Conservation (phyloP, 768 basidiomycete species). For the Heimioporus sp. region DNA sequence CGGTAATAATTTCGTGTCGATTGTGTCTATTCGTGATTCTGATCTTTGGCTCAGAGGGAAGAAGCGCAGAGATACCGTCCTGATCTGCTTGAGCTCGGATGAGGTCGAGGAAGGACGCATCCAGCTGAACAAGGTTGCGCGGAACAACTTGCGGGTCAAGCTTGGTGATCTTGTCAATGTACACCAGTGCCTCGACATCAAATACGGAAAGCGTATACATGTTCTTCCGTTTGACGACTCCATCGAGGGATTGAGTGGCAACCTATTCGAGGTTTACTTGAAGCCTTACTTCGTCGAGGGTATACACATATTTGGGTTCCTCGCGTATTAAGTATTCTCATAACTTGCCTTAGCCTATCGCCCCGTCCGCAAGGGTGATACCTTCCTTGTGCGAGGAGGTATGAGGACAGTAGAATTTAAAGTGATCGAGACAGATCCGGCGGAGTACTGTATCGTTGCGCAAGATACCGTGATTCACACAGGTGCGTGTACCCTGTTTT, state of each 20-base stretch:
- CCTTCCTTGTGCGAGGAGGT: conserved; percentile 97
- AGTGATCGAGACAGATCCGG: conserved; percentile 96
- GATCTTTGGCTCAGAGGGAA: conserved; percentile 63
- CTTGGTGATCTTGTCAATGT: conserved; percentile 95
- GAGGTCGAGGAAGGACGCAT: conserved; percentile 98
- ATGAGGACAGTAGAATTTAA: conserved; percentile 99
- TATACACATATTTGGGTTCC: conserved; percentile 24
- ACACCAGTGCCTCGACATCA: conserved; percentile 95
- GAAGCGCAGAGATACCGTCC: conserved; percentile 95
- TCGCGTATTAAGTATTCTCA: background rate
- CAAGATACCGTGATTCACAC: conserved; percentile 98
- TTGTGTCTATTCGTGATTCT: too few relatives aligned
- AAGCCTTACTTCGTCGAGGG: conserved; percentile 99
- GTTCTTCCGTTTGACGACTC: conserved; percentile 98
- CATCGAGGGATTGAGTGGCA: conserved; percentile 94
- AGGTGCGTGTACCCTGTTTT: conserved; percentile 36
- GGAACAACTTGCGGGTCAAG: conserved; percentile 97
- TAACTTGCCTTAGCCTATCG: conserved; percentile 64
- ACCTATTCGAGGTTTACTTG: conserved; percentile 98
- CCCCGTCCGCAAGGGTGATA: conserved; percentile 95
- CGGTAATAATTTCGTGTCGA: conserved; percentile 48
- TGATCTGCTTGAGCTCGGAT: conserved; percentile 94
- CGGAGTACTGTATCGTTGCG: conserved; percentile 98
- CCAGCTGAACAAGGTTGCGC: conserved; percentile 99
- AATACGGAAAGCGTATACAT: conserved; percentile 98